A percentile compares a stretch with the other conserved stretches of the same genome.
phyloP scores from a whole-genome alignment of 352 stramenopile species.

The Phytophthora tubulina region DNA sequence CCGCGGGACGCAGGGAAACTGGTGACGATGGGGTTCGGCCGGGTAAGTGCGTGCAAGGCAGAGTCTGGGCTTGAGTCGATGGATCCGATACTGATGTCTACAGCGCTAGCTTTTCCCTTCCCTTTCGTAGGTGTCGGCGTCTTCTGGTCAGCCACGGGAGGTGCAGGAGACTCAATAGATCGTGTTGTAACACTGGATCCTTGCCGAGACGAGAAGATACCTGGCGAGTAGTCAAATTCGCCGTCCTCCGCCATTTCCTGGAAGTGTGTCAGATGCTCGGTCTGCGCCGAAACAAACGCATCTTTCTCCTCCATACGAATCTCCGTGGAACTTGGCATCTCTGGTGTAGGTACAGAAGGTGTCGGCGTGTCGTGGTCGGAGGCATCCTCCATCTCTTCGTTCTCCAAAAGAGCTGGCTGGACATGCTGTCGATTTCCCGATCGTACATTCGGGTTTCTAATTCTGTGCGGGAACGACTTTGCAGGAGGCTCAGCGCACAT shows the following conservation, averaged over 20 bases:
- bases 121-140: slow-evolving; percentile 31
- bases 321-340: slow-evolving; percentile 4
- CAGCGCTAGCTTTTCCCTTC: slow-evolving; percentile 24
- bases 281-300: slow-evolving; percentile 29
- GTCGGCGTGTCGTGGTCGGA: slow-evolving; percentile 25
- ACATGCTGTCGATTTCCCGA: slow-evolving; percentile 40
- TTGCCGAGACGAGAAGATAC: slow-evolving; percentile 74
- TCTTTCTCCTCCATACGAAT: slow-evolving; percentile 19
- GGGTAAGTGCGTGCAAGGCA: slow-evolving; percentile 43
- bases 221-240: slow-evolving; percentile 63
- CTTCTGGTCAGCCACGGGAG: slow-evolving; percentile 16
- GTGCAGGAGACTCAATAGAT: slow-evolving; percentile 24
- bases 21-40: slow-evolving; percentile 46
- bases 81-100: slow-evolving; percentile 47
- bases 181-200: slow-evolving; percentile 44
- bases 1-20: slow-evolving; percentile 25
- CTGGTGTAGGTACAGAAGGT: slow-evolving; percentile 15
- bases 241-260: slow-evolving; percentile 35
- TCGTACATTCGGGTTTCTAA: slow-evolving; percentile 41
- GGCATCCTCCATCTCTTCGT: slow-evolving; percentile 55
- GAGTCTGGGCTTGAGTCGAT: slow-evolving; percentile 63
- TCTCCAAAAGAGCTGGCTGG: slow-evolving; percentile 40
- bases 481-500: slow-evolving; percentile 69
- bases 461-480: slow-evolving; percentile 46
- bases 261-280: slow-evolving; percentile 37